Evolutionary conservation across 2,329 filamentous ascomycete species (phyloP).

Genomic region (Fusarium musae): DNA sequence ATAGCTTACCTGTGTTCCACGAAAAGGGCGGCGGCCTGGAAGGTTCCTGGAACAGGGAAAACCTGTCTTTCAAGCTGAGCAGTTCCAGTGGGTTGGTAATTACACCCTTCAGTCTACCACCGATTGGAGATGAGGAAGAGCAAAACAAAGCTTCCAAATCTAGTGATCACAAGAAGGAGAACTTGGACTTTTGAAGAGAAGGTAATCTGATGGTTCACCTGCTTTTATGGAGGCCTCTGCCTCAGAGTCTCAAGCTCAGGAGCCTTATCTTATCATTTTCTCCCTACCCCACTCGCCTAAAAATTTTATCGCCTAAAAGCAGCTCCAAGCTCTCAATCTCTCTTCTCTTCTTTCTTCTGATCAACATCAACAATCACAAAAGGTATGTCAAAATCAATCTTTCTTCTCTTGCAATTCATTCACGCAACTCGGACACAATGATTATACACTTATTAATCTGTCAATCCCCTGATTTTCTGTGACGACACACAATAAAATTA

Average conservation of each 20-base stretch:
- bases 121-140: slow-evolving; percentile 77
- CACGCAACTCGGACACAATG: slow-evolving; percentile 50
- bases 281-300: slow-evolving; percentile 34
- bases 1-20: slow-evolving; percentile 84
- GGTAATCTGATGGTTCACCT: background rate
- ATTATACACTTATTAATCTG: slow-evolving; percentile 66
- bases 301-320: slow-evolving; percentile 38
- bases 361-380: slow-evolving; percentile 29
- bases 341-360: slow-evolving; percentile 31
- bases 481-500: slow-evolving; percentile 57
- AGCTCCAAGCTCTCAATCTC: slow-evolving; percentile 24
- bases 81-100: slow-evolving; percentile 83
- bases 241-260: background rate
- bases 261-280: slow-evolving; percentile 22
- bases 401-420: background rate
- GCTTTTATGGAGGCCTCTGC: background rate
- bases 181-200: slow-evolving; percentile 73
- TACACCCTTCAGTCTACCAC: slow-evolving; percentile 88
- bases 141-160: slow-evolving; percentile 51
- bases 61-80: slow-evolving; percentile 91
- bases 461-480: slow-evolving; percentile 67
- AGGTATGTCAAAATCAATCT: slow-evolving; percentile 34
- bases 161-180: slow-evolving; percentile 71
- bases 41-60: slow-evolving; percentile 76
- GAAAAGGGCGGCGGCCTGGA: slow-evolving; percentile 86